Percentiles rank a stretch among this genome's conserved stretches.
phyloP scores from a whole-genome alignment of 352 stramenopile genomes.

The Pythium biforme region DNA sequence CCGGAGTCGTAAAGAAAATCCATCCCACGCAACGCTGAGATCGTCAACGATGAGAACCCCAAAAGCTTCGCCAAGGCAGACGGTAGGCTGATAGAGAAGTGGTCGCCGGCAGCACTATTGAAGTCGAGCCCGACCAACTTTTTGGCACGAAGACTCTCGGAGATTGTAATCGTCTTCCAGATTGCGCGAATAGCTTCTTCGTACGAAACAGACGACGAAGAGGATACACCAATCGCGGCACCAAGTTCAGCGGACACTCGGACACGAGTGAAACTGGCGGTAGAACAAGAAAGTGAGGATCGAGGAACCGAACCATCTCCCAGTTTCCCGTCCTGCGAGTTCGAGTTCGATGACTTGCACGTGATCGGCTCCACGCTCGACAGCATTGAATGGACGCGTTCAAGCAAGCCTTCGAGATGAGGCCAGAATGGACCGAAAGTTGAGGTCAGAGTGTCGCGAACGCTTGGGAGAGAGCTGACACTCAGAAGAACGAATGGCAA shows the following conservation, averaged over 20 bases:
- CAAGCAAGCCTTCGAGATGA: constrained; percentile 21
- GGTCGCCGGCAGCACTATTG: not conserved
- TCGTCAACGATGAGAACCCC: constrained; percentile 1
- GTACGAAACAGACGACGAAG: not conserved
- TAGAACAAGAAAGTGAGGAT: not conserved
- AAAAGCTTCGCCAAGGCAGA: constrained; percentile 25
- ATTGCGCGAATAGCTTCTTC: constrained; percentile 17
- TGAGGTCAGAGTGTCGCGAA: constrained; percentile 18
- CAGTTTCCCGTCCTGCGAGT: not conserved
- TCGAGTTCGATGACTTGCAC: not conserved
- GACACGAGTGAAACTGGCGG: not conserved
- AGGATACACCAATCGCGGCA: not conserved
- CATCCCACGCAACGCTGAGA: not conserved
- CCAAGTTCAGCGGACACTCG: constrained; percentile 12
- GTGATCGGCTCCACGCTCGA: not conserved
- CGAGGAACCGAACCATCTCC: not conserved
- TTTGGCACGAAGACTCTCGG: constrained; percentile 3
- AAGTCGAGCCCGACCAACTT: not conserved
- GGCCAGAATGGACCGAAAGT: constrained; percentile 24
- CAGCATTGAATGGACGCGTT: constrained; percentile 18
- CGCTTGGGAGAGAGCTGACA: constrained; percentile 52
- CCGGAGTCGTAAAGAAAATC: not conserved
- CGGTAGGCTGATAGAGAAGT: constrained; percentile 18
- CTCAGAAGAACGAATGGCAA: constrained; percentile 77
- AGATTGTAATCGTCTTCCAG: constrained; percentile 17